A percentile compares a stretch with the other conserved stretches of the same genome.
These are phyloP conservation scores for Coemansia sp. DNA, from an alignment of 192 early-diverging fungal genomes.

Conservation along the genomic window DNA sequence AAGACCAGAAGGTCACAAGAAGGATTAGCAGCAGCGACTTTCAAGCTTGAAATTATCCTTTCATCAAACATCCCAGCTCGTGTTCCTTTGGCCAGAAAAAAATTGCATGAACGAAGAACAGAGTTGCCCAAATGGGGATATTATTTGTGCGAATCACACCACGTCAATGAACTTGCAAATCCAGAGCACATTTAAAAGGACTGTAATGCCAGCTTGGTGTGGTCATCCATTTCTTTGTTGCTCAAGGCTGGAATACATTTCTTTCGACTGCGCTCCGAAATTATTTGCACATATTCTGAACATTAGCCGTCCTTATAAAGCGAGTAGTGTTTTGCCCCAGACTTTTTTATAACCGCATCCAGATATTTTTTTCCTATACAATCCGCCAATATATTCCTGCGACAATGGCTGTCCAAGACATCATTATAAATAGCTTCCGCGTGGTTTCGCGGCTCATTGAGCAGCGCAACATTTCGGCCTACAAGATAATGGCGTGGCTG, in stretches of 20 bases:
- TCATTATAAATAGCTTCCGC: not conserved
- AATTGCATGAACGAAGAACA: not conserved
- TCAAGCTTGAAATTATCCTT: not conserved
- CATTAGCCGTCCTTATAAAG: too few relatives aligned
- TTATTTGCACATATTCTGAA: too few relatives aligned
- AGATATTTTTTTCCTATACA: not conserved
- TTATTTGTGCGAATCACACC: not conserved
- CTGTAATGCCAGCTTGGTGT: not conserved
- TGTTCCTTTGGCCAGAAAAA: not conserved
- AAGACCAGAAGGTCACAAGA: too few relatives aligned
- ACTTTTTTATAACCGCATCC: not conserved
- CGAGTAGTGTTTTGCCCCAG: not conserved
- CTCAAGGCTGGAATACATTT: not conserved
- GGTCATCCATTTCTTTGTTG: not conserved
- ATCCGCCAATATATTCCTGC: not conserved
- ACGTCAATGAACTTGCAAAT: not conserved
- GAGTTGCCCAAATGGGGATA: not conserved
- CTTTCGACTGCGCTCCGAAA: too few relatives aligned
- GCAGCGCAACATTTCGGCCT: not conserved
- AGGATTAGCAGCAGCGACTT: not conserved
- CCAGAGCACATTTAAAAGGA: not conserved
- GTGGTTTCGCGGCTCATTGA: not conserved
- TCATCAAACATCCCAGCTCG: not conserved
- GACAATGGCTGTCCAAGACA: not conserved
- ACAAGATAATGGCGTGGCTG: slow-evolving; percentile 2